Base-by-base conservation (phyloP, 495 filamentous ascomycete species). In the Xanthoparmelia taractica region DNA sequence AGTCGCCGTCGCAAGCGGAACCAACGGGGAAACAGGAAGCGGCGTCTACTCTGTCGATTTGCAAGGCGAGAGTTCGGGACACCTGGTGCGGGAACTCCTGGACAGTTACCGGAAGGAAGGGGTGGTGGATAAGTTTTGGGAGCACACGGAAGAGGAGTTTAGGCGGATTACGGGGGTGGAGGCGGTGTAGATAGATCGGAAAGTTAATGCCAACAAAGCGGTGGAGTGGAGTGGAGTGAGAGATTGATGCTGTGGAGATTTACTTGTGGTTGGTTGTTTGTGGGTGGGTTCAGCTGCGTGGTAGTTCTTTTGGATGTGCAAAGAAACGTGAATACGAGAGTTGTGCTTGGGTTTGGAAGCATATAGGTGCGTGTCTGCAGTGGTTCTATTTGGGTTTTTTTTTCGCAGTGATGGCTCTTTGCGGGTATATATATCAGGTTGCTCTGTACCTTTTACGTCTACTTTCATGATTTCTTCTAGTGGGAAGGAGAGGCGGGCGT, bases 21-120 rank as follows among this genome's bases (percentile, higher is more conserved):
- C 71, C 0, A 73, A 78, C 67, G 81, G 80, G n/a, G 65, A 73
- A 52, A 60, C 58, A 0, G 82, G 81, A 0, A 78, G 78, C 65
- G 82, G 83, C 0, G 78, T 78, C 50, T 86, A 85, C 68, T 74
- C 74, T 18, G 66, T 84, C n/a, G 73, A 73, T 45, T 71, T 70
- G 65, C 69, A 80, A 34, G 76, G 76, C 0, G 77, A 79, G 60
- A 67, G 74, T 66, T 66, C 73, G 15, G 61, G 65, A 0, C 29
- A 38, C 6, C 74, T 73, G 57, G 74, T 76, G 12, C 65, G 72
- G 56, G 66, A 69, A 34, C 47, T 79, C 11, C 61, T 85, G 65
- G 68, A 60, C 37, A 62, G 67, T 17, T 67, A 76, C 43, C 73
- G 76, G 48, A 68, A 68, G n/a, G 65, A 77, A n/a, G 77, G 78